phyloP scores from a whole-genome alignment of 2,329 filamentous ascomycete species.

The Hortaea werneckii region DNA sequence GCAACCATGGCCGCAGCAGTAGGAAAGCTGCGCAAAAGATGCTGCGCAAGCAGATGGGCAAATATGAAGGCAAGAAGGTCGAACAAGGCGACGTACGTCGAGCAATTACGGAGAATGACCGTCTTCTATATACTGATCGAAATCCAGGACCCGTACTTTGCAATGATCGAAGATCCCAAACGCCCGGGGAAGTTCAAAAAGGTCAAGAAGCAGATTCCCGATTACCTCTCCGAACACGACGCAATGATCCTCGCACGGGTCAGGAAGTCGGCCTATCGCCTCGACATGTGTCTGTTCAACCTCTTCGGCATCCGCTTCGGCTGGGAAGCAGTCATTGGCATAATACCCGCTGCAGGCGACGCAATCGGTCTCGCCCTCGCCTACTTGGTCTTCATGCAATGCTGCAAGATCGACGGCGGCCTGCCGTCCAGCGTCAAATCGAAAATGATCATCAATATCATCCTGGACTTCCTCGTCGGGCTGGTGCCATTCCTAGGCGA shows the following conservation, averaged over 20 bases:
- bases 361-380: constrained; percentile 63
- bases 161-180: constrained; percentile 65
- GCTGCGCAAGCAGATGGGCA: constrained; percentile 36
- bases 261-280: constrained; percentile 71
- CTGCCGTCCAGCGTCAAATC: constrained; percentile 51
- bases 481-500: constrained; percentile 70
- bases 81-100: constrained; percentile 29
- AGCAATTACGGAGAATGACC: background rate
- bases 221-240: constrained; percentile 75
- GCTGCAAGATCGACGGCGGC: constrained; percentile 65
- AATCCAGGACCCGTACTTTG: constrained; percentile 77
- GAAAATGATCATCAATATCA: constrained; percentile 73
- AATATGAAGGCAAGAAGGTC: constrained; percentile 36
- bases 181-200: constrained; percentile 68
- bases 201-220: constrained; percentile 72
- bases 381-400: constrained; percentile 62
- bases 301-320: constrained; percentile 76
- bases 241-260: constrained; percentile 73
- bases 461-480: constrained; percentile 62
- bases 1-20: constrained; percentile 34
- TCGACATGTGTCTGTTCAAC: constrained; percentile 78
- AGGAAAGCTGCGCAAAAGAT: constrained; percentile 41
- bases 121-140: too few species aligned
- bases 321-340: constrained; percentile 75
- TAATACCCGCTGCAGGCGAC: constrained; percentile 75